Evolutionary conservation across 2,329 filamentous ascomycete genomes (phyloP).

Genomic region (Didymella exigua): DNA sequence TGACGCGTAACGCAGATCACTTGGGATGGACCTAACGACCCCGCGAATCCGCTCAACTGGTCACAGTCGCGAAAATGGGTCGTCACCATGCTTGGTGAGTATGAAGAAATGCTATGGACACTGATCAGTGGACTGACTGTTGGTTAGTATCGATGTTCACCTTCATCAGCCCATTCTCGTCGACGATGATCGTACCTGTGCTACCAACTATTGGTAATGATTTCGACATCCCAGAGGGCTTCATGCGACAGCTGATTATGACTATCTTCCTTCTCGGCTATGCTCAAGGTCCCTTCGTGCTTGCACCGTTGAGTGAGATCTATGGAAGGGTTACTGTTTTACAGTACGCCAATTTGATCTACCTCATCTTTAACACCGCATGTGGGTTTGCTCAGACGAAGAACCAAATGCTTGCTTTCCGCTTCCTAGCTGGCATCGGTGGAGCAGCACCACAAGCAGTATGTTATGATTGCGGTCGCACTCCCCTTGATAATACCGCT

Average conservation of each 20-base stretch:
- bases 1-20: conserved; percentile 38
- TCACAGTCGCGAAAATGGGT: conserved; percentile 52
- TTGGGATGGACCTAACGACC: conserved; percentile 55
- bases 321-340: conserved; percentile 44
- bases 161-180: conserved; percentile 48
- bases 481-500: not conserved
- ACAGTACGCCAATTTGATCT: conserved; percentile 44
- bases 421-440: conserved; percentile 43
- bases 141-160: conserved; percentile 42
- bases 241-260: conserved; percentile 41
- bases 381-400: conserved; percentile 43
- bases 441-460: conserved; percentile 43
- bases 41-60: conserved; percentile 57
- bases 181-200: conserved; percentile 48
- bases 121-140: not conserved
- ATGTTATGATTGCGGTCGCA: conserved; percentile 4
- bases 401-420: conserved; percentile 42
- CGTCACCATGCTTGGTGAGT: conserved; percentile 48
- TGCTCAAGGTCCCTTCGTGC: conserved; percentile 45
- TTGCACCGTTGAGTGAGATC: conserved; percentile 45
- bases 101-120: not conserved
- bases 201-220: conserved; percentile 37
- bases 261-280: conserved; percentile 48
- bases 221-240: conserved; percentile 38
- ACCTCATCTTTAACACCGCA: conserved; percentile 41